Evolutionary conservation across 176 grass and related monocot genomes (phyloP).

Genomic region (Cocos nucifera): DNA sequence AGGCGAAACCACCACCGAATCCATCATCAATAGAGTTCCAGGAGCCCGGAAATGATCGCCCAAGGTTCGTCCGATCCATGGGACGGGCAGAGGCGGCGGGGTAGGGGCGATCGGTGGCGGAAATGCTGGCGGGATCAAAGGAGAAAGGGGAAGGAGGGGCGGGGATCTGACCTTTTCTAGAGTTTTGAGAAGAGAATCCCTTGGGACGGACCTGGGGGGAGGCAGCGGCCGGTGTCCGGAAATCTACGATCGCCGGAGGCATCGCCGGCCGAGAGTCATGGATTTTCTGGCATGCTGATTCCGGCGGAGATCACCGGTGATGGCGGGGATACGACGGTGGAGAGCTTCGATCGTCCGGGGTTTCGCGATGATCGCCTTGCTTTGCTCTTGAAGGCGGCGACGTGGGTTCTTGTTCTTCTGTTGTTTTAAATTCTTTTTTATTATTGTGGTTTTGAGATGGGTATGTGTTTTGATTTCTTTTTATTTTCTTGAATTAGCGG

Average conservation of each 20-base stretch:
- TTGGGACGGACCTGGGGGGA: not conserved
- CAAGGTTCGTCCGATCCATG: conserved; percentile 32
- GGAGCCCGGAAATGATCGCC: not conserved
- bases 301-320: too few relatives aligned
- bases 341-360: too few relatives aligned
- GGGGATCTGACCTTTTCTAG: conserved; percentile 8
- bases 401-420: too few relatives aligned
- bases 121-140: not conserved
- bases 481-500: too few relatives aligned
- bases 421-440: too few relatives aligned
- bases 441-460: too few relatives aligned
- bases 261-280: conserved; percentile 5
- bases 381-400: too few relatives aligned
- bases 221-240: not conserved
- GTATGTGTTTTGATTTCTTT: too few relatives aligned
- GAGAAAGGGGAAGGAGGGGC: not conserved
- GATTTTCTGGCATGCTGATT: too few relatives aligned
- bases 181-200: conserved; percentile 21
- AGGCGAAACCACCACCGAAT: not conserved
- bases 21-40: not conserved
- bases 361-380: too few relatives aligned
- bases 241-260: conserved; percentile 20
- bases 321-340: too few relatives aligned
- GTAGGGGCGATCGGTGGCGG: not conserved
- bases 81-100: not conserved